Base-by-base conservation (phyloP, 2,329 filamentous ascomycete species). In the Verticillium klebahnii region DNA sequence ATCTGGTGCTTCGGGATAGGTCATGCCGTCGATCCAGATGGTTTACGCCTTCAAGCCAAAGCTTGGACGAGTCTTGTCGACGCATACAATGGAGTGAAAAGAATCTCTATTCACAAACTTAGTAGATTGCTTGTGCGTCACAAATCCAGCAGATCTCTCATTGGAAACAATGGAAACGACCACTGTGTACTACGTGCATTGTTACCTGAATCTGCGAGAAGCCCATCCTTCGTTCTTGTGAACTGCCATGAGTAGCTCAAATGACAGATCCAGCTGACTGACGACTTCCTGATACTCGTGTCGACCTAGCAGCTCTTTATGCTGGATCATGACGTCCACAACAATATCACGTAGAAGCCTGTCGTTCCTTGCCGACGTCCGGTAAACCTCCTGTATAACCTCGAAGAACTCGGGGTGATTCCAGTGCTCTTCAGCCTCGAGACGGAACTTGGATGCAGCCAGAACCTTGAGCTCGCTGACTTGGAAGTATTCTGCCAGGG, bases 391-490 rank as follows among this genome's bases (percentile, higher is more conserved):
- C 34, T 57, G 37, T 12, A 56, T 56, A 2, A 55, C 60, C n/a
- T 50, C 56, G 39, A 58, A 34, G 39, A 61, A 58, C 23, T 61
- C 60, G 37, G 37, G 55, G 23, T 57, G 34, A 11, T 36, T 32
- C 60, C 55, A 58, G 17, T 57, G 29, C 3, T 14, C 32, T 7
- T 56, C 23, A n/a, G 55, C 55, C 36, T 61, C 54, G 6, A 9
- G 15, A 14, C 2, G 14, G 36, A 61, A 58, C 37, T 61, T 61
- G 25, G 14, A 45, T 9, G 32, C 39, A 7, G 55, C 37, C 8
- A 57, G 32, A 2, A 11, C 11, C 37, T 61, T 61, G 15, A 61
- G 60, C 14, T 36, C 29, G 12, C n/a, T 15, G 5, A 61, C 8
- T 19, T 56, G 52, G 37, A 17, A 58, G 14, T 57, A 34, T 17